Conservation (phyloP, 176 grass and related monocot species). For the Miscanthus lutarioriparius region DNA sequence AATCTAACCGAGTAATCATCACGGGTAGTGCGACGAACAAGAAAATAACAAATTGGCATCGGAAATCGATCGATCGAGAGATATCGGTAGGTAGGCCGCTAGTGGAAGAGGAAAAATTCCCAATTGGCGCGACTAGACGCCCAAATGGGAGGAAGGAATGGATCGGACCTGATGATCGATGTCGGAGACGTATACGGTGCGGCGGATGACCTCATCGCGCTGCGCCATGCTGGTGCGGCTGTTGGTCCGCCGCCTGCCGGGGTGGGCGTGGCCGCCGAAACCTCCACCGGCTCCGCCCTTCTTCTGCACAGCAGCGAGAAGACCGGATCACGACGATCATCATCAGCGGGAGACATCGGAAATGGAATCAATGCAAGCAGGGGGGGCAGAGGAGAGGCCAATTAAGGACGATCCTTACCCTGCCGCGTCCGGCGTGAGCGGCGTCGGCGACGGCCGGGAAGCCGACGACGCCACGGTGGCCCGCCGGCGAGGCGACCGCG, state of each 20-base stretch:
- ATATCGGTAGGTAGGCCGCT: not conserved
- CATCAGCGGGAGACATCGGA: not conserved
- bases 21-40: not conserved
- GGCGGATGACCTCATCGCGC: slow-evolving; percentile 84
- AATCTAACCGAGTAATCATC: slow-evolving; percentile 23
- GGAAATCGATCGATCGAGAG: not conserved
- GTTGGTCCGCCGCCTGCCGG: slow-evolving; percentile 72
- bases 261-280: slow-evolving; percentile 41
- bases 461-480: slow-evolving; percentile 41
- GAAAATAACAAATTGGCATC: slow-evolving; percentile 1
- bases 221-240: slow-evolving; percentile 88
- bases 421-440: slow-evolving; percentile 46
- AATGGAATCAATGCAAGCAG: not conserved
- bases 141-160: not conserved
- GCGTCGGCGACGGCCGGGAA: slow-evolving; percentile 51
- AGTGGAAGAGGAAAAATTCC: not conserved
- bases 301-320: slow-evolving; percentile 40
- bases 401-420: slow-evolving; percentile 29
- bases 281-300: slow-evolving; percentile 49
- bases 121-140: not conserved
- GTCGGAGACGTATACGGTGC: slow-evolving; percentile 95
- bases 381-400: not conserved
- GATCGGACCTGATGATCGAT: slow-evolving; percentile 92
- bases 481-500: slow-evolving; percentile 42
- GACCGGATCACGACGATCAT: not conserved